Percentiles rank a stretch among this genome's conserved stretches.
Evolutionary conservation across 495 filamentous ascomycete species (phyloP).

Genomic region (Neurospora sp.): DNA sequence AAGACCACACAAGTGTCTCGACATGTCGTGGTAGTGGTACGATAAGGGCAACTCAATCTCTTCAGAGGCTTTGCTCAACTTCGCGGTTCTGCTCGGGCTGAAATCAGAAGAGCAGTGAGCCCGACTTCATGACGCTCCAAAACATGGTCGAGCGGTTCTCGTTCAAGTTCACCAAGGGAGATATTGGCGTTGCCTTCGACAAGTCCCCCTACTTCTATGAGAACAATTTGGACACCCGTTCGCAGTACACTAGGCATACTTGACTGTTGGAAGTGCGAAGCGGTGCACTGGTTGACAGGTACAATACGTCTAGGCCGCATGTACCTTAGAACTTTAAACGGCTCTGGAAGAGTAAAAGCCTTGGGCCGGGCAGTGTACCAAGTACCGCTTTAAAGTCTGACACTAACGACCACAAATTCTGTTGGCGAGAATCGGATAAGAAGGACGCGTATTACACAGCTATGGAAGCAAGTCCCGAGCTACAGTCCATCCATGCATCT

Average conservation of each 20-base stretch:
- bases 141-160: conserved; percentile 65
- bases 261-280: not conserved
- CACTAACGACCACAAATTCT: not conserved
- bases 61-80: conserved; percentile 69
- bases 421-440: too few species aligned
- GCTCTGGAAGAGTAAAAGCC: not conserved
- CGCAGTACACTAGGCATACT: not conserved
- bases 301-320: not conserved
- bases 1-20: conserved; percentile 46
- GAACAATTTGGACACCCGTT: conserved; percentile 39
- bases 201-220: conserved; percentile 76
- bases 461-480: not conserved
- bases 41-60: conserved; percentile 57
- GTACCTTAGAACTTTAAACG: not conserved
- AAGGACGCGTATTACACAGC: not conserved
- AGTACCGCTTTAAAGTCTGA: not conserved
- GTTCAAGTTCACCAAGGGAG: conserved; percentile 75
- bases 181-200: conserved; percentile 65
- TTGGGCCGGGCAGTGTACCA: not conserved
- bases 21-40: conserved; percentile 44
- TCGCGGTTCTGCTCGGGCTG: conserved; percentile 74
- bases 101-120: conserved; percentile 41
- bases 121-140: conserved; percentile 58
- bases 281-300: not conserved
- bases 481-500: not conserved